Base-by-base conservation (phyloP, 768 basidiomycete species). In the Leucocoprinus leucothites region DNA sequence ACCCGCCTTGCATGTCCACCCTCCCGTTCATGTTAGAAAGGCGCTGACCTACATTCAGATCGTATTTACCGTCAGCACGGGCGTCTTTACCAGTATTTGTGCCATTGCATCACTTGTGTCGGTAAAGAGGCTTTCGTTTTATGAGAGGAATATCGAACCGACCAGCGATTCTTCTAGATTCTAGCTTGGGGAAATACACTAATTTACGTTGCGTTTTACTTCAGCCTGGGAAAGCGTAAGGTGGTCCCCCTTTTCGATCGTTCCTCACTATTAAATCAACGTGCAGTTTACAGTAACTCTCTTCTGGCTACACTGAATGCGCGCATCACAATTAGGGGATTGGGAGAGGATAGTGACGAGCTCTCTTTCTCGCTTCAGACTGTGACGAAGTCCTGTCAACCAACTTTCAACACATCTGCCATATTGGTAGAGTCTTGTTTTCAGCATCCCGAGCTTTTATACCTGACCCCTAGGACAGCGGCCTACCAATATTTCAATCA, bases 171-270 rank as follows among this genome's bases (percentile, higher is more conserved):
- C 38, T 38, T n/a, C 19, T 50, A 82, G 78, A 80, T 81, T 56
- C 61, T 80, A 8, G 65, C 73, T 2, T 77, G 75, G 67, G 76
- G 75, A 11, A 63, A 75, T 35, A 80, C 80, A 2, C 69, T 83
- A 55, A 77, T 82, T 46, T 83, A 83, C 63, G 81, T 81, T 31
- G 75, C 77, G 42, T 83, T 83, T 66, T 83, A 80, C 66, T 81
- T 83, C 69, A 74, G 74, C 52, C 68, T 82, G 26, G 80, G 81
- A 58, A 74, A 79, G 59, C 63, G 80, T 79, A 38, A 61, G 57
- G 74, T 68, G 45, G 35, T 45, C 50, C 34, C 26, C 7, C 14
- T 13, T n/a, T n/a, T 38, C 38, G 7, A 14, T 3, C 41, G 9
- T 48, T 38, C 49, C n/a, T 26, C 4, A 28, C 41, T 60, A 9